Conservation (phyloP, 805 yeast genomes). For the Schwanniomyces pseudopolymorphus region DNA sequence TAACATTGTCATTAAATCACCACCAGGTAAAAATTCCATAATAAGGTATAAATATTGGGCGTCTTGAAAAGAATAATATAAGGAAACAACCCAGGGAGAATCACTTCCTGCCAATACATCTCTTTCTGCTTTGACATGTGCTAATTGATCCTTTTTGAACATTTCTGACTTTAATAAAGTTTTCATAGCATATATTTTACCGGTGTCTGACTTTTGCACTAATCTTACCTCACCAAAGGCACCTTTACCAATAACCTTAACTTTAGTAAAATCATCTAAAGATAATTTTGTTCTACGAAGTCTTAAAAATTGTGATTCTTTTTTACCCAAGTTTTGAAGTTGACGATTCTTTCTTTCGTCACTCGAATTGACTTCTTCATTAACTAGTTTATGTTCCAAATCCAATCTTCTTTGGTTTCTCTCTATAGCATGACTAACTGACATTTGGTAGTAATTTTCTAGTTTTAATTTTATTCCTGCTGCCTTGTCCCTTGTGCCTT, state of each 20-base stretch:
- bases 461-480: constrained; percentile 78
- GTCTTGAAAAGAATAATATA: constrained; percentile 82
- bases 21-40: constrained; percentile 82
- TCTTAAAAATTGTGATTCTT: constrained; percentile 83
- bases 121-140: constrained; percentile 93
- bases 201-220: constrained; percentile 90
- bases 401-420: constrained; percentile 89
- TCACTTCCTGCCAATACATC: constrained; percentile 91
- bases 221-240: constrained; percentile 97
- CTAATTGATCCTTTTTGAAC: constrained; percentile 91
- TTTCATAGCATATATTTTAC: constrained; percentile 92
- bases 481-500: constrained; percentile 76
- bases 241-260: constrained; percentile 93
- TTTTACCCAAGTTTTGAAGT: constrained; percentile 77
- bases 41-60: constrained; percentile 69
- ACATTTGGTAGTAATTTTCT: constrained; percentile 82
- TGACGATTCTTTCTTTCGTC: constrained; percentile 86
- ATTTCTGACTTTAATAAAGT: constrained; percentile 87
- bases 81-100: constrained; percentile 85
- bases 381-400: constrained; percentile 68
- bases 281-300: constrained; percentile 80
- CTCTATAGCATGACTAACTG: constrained; percentile 90
- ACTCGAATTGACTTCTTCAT: constrained; percentile 63
- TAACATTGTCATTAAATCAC: constrained; percentile 91
- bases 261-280: constrained; percentile 82